phyloP scores from a whole-genome alignment of 2,329 filamentous ascomycete genomes.

The Botrytis galanthina region DNA sequence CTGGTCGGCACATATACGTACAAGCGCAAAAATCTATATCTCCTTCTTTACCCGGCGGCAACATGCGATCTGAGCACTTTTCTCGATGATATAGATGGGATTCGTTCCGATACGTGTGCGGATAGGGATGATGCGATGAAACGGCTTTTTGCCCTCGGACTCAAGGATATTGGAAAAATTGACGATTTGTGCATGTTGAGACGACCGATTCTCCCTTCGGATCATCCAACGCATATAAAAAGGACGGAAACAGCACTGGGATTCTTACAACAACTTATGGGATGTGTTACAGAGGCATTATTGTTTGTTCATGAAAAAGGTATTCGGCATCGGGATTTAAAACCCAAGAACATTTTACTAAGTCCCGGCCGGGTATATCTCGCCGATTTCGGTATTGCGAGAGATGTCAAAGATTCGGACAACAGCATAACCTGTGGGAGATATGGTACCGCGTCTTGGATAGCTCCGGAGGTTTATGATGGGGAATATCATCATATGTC shows the following conservation, averaged over 20 bases:
- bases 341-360: slow-evolving; percentile 49
- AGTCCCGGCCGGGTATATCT: slow-evolving; percentile 47
- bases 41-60: slow-evolving; percentile 49
- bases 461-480: slow-evolving; percentile 45
- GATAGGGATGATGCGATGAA: slow-evolving; percentile 42
- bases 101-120: slow-evolving; percentile 43
- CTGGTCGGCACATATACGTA: slow-evolving; percentile 48
- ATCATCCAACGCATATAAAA: background rate
- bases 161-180: slow-evolving; percentile 39
- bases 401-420: slow-evolving; percentile 47
- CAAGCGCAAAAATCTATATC: slow-evolving; percentile 43
- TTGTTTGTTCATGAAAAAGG: slow-evolving; percentile 36
- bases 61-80: slow-evolving; percentile 46
- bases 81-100: slow-evolving; percentile 45
- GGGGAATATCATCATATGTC: slow-evolving; percentile 46
- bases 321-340: slow-evolving; percentile 49
- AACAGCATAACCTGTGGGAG: slow-evolving; percentile 46
- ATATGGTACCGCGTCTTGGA: slow-evolving; percentile 45
- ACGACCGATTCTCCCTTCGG: background rate
- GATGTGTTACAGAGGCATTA: slow-evolving; percentile 42
- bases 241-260: slow-evolving; percentile 39
- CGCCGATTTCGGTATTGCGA: slow-evolving; percentile 50
- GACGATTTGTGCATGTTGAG: slow-evolving; percentile 21
- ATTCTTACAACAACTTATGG: slow-evolving; percentile 45
- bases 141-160: slow-evolving; percentile 42